Evolutionary conservation across 108 stramenopile genomes (phyloP).

Genomic region (Seminavis robusta): DNA sequence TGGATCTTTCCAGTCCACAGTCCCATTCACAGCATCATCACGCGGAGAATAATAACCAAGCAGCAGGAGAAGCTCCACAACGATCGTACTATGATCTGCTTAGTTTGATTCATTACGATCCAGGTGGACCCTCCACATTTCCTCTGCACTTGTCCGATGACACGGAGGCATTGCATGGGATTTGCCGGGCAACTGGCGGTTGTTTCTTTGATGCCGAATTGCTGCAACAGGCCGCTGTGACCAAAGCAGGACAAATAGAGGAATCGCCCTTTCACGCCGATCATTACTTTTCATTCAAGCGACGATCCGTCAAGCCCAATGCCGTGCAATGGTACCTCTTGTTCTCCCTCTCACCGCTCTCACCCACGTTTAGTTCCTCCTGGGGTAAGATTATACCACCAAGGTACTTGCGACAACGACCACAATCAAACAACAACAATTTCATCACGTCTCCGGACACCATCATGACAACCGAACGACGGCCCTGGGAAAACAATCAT

Average conservation of each 20-base stretch:
- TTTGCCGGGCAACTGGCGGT: slow-evolving; percentile 60
- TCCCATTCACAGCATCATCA: slow-evolving; percentile 4
- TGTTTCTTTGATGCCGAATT: slow-evolving; percentile 51
- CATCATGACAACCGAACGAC: too few relatives aligned
- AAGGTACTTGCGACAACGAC: slow-evolving; percentile 24
- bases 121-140: slow-evolving; percentile 32
- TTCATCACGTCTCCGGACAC: too few relatives aligned
- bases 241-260: slow-evolving; percentile 35
- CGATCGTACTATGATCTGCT: too few relatives aligned
- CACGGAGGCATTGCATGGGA: slow-evolving; percentile 41
- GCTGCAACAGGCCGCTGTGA: slow-evolving; percentile 36
- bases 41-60: too few relatives aligned
- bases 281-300: slow-evolving; percentile 44
- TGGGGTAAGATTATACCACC: slow-evolving; percentile 36
- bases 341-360: slow-evolving; percentile 64
- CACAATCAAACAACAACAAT: too few relatives aligned
- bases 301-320: slow-evolving; percentile 61
- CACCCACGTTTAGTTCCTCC: slow-evolving; percentile 29
- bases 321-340: slow-evolving; percentile 72
- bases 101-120: slow-evolving; percentile 38
- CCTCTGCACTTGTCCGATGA: slow-evolving; percentile 67
- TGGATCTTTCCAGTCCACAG: slow-evolving; percentile 52
- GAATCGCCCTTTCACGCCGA: slow-evolving; percentile 30
- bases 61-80: too few relatives aligned
- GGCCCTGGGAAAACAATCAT: background rate